Evolutionary conservation across 148 eudicot species (phyloP).

Genomic region (Selenicereus undatus): DNA sequence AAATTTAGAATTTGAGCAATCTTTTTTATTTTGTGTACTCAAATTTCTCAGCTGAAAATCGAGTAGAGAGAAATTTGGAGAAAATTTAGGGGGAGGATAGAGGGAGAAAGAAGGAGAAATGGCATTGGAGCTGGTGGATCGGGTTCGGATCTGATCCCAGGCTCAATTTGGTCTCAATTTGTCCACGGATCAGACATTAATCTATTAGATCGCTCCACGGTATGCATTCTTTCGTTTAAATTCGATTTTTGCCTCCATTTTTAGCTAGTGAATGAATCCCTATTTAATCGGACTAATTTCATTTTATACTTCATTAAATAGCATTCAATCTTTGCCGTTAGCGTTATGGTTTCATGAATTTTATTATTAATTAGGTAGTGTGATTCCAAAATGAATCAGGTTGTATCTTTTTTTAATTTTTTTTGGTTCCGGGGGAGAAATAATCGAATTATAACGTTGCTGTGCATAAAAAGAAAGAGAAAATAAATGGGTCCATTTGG

Average conservation of each 20-base stretch:
- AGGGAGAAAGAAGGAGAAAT: background rate
- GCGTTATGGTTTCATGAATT: background rate
- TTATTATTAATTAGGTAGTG: background rate
- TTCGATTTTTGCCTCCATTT: background rate
- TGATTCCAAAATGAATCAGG: background rate
- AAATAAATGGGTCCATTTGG: background rate
- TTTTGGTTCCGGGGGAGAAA: background rate
- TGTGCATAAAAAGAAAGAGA: background rate
- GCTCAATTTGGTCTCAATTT: background rate
- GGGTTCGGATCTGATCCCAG: constrained; percentile 20
- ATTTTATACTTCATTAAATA: background rate
- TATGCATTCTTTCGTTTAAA: background rate
- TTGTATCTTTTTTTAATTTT: background rate
- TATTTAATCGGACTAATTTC: background rate
- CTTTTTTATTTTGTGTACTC: background rate
- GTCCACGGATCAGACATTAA: constrained; percentile 28
- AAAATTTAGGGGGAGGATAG: background rate
- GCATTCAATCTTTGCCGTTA: background rate
- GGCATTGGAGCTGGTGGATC: constrained; percentile 15
- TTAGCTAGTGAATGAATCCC: background rate
- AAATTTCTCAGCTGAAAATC: constrained; percentile 11
- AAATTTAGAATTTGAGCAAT: background rate
- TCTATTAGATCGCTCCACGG: constrained; percentile 17
- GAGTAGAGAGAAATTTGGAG: constrained; percentile 10
- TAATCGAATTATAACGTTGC: background rate